These are phyloP conservation scores for Apophysomyces sp. DNA, from an alignment of 371 early-diverging fungal genomes.

Conservation along the genomic window DNA sequence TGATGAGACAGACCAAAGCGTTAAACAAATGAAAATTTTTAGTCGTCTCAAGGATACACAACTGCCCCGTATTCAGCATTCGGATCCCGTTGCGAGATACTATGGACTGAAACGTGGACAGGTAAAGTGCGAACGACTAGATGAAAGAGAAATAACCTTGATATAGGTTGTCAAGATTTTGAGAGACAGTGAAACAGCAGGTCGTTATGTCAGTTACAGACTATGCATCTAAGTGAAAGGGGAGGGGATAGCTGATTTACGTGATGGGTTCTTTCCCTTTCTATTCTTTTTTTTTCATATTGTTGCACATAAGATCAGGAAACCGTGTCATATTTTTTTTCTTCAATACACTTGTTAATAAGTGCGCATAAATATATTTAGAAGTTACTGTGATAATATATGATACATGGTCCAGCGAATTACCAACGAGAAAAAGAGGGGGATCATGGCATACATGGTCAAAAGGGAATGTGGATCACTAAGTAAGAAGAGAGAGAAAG, in stretches of 20 bases:
- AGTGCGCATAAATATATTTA: constrained; percentile 2
- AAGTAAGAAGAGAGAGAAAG: neutral
- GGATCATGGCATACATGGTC: constrained; percentile 1
- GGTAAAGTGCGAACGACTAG: constrained; percentile 27
- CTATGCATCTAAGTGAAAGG: constrained; percentile 68
- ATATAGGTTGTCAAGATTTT: constrained; percentile 90
- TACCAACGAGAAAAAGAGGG: neutral
- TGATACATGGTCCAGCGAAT: constrained; percentile 1
- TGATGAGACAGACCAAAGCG: neutral
- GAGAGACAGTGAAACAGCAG: constrained; percentile 96
- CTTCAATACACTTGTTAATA: constrained; percentile 1
- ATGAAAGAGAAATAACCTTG: neutral
- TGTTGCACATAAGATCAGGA: neutral
- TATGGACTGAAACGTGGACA: constrained; percentile 97
- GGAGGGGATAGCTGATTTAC: neutral
- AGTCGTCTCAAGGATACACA: constrained; percentile 95
- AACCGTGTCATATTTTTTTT: constrained; percentile 3
- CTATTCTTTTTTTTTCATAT: constrained; percentile 1
- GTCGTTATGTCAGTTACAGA: constrained; percentile 93
- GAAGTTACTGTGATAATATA: constrained; percentile 1
- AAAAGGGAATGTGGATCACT: neutral
- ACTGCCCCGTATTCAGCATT: constrained; percentile 91
- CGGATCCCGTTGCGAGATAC: constrained; percentile 97
- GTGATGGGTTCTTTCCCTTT: neutral
- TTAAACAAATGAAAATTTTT: neutral